Base-by-base conservation (phyloP, 164 flowering plant genomes). In the Protea cynaroides region DNA sequence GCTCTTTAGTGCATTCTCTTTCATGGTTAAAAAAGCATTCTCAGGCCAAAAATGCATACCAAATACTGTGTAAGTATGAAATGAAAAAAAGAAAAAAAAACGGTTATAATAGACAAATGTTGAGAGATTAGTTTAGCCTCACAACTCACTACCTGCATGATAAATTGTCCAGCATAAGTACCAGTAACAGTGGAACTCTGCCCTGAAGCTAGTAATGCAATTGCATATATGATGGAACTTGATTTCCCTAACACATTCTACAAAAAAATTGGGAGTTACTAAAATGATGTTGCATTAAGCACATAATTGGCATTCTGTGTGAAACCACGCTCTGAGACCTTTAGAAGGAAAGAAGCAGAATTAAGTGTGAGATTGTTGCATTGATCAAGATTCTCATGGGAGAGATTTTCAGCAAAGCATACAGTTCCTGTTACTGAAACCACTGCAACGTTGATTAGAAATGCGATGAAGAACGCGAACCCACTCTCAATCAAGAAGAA, bases 371-470 rank as follows among this genome's bases (percentile, higher is more conserved):
- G 71, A 70, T 88, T 79, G 13, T 59, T 66, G 74, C 98, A 92
- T 8, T 52, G 57, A 4, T 82, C 61, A 0, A 60, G 10, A 1
- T 65, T 61, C 0, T 74, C 77, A 0, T 24, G 0, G 0, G 88
- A 68, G 25, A 88, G 65, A 52, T 79, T 70, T 0, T 59, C 23
- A n/a, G 75, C 80, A 0, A 70, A 62, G 66, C 97, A 92, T 57
- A 88, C 78, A 7, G 91, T 75, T 6, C 86, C 96, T 4, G 91
- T 67, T 4, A 92, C 96, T 0, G 91, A 78, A 14, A 92, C 64
- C 3, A 92, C 71, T 8, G 96, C 84, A 0, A 92, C 83, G 40
- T 92, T 92, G 57, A 92, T 92, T 29, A 29, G 34, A 29, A 29
- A 29, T 29, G 34, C 34, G 2, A 29, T 29, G 34, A 29, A 29